A percentile compares a stretch with the other conserved stretches of the same genome.
Evolutionary conservation across 75 land plant genomes (phyloP).

Genomic region (Cupressus sempervirens): DNA sequence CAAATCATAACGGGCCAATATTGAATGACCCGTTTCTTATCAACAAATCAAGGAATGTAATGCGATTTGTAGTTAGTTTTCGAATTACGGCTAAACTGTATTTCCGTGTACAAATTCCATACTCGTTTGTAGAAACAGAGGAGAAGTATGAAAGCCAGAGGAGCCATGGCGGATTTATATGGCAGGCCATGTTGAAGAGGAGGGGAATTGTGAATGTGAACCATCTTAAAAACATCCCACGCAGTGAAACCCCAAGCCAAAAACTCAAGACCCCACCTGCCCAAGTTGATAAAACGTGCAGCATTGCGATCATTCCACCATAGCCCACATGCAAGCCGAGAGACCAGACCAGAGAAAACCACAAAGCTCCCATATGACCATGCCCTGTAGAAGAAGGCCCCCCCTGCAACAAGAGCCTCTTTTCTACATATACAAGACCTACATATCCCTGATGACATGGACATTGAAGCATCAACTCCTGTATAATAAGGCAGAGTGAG

Average conservation of each 20-base stretch:
- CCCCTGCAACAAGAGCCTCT: conserved; percentile 34
- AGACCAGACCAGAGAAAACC: neutral
- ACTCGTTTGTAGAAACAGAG: neutral
- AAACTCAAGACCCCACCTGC: neutral
- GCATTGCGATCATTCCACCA: neutral
- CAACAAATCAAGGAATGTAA: neutral
- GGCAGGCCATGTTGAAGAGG: neutral
- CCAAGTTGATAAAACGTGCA: neutral
- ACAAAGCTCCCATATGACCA: conserved; percentile 22
- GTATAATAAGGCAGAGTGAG: conserved; percentile 46
- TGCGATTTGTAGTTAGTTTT: neutral
- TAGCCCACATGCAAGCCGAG: neutral
- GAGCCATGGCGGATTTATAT: neutral
- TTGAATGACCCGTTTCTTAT: neutral
- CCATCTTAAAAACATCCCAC: neutral
- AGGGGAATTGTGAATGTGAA: neutral
- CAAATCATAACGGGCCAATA: neutral
- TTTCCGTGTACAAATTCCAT: neutral
- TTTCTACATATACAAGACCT: conserved; percentile 38
- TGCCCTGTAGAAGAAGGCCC: conserved; percentile 28
- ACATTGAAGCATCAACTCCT: conserved; percentile 34
- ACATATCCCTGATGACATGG: conserved; percentile 39
- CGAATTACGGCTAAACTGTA: neutral
- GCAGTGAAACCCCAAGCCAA: neutral
- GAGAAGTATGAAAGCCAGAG: neutral